Conservation (phyloP, 2,329 filamentous ascomycete species). For the Dactylellina haptotyla region DNA sequence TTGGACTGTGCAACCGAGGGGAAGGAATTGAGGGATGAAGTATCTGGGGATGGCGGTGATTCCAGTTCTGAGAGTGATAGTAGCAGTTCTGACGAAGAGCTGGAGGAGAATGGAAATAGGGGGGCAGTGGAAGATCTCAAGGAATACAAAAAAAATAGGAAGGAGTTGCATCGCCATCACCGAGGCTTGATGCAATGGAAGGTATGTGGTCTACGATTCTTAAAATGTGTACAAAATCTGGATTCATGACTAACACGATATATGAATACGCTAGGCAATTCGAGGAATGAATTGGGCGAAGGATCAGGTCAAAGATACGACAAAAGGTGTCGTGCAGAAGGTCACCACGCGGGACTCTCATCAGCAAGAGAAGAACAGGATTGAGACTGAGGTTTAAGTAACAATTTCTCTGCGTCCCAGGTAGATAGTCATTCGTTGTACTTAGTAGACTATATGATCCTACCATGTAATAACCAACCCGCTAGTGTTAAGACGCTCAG, state of each 20-base stretch:
- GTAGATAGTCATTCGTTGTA: neutral
- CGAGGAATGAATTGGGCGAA: slow-evolving; percentile 69
- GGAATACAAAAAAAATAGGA: slow-evolving; percentile 71
- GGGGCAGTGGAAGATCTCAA: slow-evolving; percentile 67
- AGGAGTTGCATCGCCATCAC: slow-evolving; percentile 72
- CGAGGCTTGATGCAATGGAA: slow-evolving; percentile 79
- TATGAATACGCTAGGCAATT: slow-evolving; percentile 63
- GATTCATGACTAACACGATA: neutral
- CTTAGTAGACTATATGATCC: too few relatives aligned
- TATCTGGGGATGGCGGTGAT: slow-evolving; percentile 62
- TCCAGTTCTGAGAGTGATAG: slow-evolving; percentile 52
- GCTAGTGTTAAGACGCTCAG: too few relatives aligned
- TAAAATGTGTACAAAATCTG: neutral
- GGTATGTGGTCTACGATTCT: slow-evolving; percentile 42
- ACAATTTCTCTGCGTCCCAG: neutral
- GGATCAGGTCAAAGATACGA: slow-evolving; percentile 68
- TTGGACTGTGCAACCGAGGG: slow-evolving; percentile 64
- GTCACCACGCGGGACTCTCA: slow-evolving; percentile 66
- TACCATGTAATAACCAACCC: too few relatives aligned
- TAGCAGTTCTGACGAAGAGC: slow-evolving; percentile 39
- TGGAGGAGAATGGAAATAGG: slow-evolving; percentile 60
- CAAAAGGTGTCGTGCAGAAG: slow-evolving; percentile 61
- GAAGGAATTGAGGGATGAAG: slow-evolving; percentile 60
- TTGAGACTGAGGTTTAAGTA: slow-evolving; percentile 75
- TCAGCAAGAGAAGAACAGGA: slow-evolving; percentile 68